phyloP scores from a whole-genome alignment of 2,329 filamentous ascomycete species.

The Monilinia fructicola region DNA sequence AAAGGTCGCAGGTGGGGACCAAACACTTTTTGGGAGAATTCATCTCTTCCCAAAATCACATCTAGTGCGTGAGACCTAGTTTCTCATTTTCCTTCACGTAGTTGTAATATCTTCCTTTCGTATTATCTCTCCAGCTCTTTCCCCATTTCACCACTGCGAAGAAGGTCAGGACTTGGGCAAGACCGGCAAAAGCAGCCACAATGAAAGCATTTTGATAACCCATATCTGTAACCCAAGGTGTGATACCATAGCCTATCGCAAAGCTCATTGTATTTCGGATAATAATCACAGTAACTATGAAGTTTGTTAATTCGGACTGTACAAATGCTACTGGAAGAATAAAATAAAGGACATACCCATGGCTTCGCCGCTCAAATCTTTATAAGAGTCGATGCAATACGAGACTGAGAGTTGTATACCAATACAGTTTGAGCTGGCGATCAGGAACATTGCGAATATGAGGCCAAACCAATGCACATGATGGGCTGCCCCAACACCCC shows the following conservation, averaged over 20 bases:
- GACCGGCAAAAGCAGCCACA: constrained; percentile 43
- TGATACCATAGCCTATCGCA: constrained; percentile 52
- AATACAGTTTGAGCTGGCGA: constrained; percentile 47
- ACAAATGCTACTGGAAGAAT: background rate
- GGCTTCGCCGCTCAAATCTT: constrained; percentile 49
- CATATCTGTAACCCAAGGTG: constrained; percentile 46
- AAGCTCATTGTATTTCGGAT: constrained; percentile 51
- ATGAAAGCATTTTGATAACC: constrained; percentile 49
- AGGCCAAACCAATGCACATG: constrained; percentile 49
- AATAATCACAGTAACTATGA: constrained; percentile 48
- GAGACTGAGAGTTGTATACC: constrained; percentile 47
- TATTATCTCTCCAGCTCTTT: constrained; percentile 45
- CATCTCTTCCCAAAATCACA: background rate
- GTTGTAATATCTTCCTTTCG: constrained; percentile 43
- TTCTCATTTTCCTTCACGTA: constrained; percentile 41
- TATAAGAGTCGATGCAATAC: constrained; percentile 50
- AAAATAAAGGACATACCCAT: constrained; percentile 37
- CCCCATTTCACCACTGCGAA: constrained; percentile 52
- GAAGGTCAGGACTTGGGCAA: constrained; percentile 45
- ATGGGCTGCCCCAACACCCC: constrained; percentile 52
- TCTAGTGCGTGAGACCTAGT: constrained; percentile 25
- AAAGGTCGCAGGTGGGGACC: background rate
- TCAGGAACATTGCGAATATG: constrained; percentile 49
- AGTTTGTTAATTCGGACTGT: background rate
- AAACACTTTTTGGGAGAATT: too few relatives aligned